phyloP scores from a whole-genome alignment of 768 basidiomycete genomes.

The Suillus alpinus region DNA sequence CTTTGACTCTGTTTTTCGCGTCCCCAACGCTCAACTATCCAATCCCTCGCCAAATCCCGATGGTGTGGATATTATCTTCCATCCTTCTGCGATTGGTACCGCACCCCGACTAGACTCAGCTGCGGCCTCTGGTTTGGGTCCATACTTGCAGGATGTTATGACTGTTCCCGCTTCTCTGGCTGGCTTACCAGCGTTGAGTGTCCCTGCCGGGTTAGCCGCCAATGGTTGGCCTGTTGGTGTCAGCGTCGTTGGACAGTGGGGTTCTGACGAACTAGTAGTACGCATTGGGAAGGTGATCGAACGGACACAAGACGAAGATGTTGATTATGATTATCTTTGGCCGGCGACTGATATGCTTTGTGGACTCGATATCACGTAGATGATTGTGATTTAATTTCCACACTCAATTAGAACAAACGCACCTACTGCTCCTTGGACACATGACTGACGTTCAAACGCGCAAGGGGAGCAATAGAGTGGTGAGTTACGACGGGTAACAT shows the following conservation, averaged over 20 bases:
- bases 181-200: constrained; percentile 77
- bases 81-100: constrained; percentile 83
- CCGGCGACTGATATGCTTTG: not conserved
- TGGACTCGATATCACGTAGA: not conserved
- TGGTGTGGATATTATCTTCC: constrained; percentile 78
- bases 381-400: not conserved
- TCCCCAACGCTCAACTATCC: constrained; percentile 44
- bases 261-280: constrained; percentile 61
- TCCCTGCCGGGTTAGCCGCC: constrained; percentile 51
- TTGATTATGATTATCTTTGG: not conserved
- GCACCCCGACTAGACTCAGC: constrained; percentile 57
- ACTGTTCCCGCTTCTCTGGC: constrained; percentile 92
- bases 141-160: constrained; percentile 88
- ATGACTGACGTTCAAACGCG: constrained; percentile 4
- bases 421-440: not conserved
- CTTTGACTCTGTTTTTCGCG: constrained; percentile 66
- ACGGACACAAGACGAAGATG: not conserved
- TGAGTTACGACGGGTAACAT: constrained; percentile 22
- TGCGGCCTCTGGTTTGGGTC: constrained; percentile 35
- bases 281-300: constrained; percentile 51
- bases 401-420: not conserved
- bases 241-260: constrained; percentile 88
- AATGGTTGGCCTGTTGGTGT: constrained; percentile 83
- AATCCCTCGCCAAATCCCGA: not conserved
- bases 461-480: constrained; percentile 18